Evolutionary conservation across 176 grass and related monocot genomes (phyloP).

Genomic region (Triticum timopheevii): DNA sequence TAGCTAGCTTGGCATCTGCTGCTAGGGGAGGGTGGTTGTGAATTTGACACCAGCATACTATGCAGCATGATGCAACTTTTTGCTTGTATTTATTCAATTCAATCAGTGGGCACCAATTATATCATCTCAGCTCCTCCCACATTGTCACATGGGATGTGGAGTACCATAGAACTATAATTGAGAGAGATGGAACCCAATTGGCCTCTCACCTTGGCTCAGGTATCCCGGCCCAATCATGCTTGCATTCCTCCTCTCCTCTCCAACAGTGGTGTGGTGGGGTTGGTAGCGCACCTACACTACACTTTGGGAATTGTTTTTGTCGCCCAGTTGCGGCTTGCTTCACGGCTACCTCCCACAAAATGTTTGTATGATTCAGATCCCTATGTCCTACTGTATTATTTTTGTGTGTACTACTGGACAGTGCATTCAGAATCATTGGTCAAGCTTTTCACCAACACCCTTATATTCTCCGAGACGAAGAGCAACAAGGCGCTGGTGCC

Average conservation of each 20-base stretch:
- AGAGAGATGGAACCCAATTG: conserved; percentile 30
- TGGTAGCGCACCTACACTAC: conserved; percentile 24
- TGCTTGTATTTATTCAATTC: background rate
- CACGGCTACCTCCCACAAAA: conserved; percentile 1
- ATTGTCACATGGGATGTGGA: conserved; percentile 30
- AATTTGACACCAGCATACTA: conserved; percentile 10
- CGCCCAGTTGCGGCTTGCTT: background rate
- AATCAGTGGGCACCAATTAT: background rate
- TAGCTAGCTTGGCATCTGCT: conserved; percentile 22
- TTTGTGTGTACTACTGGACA: background rate
- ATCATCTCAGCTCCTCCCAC: background rate
- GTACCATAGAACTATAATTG: background rate
- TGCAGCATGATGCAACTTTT: conserved; percentile 13
- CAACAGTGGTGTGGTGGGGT: conserved; percentile 5
- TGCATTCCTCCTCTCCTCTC: background rate
- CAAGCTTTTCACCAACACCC: no score
- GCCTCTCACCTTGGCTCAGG: background rate
- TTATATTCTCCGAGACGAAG: no score
- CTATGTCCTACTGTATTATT: background rate
- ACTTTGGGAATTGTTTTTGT: background rate
- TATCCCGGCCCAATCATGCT: conserved; percentile 39
- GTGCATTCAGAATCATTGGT: background rate
- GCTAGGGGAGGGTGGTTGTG: background rate
- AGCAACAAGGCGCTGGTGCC: no score
- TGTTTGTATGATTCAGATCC: conserved; percentile 23